Evolutionary conservation across 2,329 filamentous ascomycete species (phyloP).

Genomic region (Monosporascus cannonballus): DNA sequence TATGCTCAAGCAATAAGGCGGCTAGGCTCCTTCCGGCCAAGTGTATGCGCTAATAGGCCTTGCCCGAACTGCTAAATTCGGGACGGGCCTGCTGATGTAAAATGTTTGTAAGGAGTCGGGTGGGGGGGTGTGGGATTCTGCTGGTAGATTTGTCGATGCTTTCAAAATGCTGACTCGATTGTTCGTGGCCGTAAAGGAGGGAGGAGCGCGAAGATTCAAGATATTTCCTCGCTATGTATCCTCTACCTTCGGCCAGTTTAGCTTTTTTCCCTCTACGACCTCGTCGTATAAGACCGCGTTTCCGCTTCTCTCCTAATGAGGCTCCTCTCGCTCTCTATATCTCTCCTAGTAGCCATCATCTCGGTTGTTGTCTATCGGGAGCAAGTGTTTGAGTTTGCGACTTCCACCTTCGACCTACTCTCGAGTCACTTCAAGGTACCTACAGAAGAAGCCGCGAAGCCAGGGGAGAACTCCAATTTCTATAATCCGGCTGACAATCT

Average conservation of each 20-base stretch:
- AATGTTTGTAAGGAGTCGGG: background rate
- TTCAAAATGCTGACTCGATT: background rate
- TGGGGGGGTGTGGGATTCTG: background rate
- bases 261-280: background rate
- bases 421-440: constrained; percentile 11
- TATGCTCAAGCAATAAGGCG: too few species aligned
- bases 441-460: constrained; percentile 4
- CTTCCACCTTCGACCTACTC: constrained; percentile 16
- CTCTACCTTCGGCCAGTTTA: background rate
- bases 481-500: constrained; percentile 23
- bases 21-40: background rate
- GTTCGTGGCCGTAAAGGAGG: background rate
- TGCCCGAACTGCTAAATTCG: background rate
- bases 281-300: background rate
- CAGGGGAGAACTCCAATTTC: constrained; percentile 12
- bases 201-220: background rate
- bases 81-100: background rate
- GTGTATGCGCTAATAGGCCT: background rate
- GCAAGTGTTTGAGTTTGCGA: constrained; percentile 22
- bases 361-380: constrained; percentile 29
- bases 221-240: background rate
- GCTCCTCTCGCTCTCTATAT: constrained; percentile 30
- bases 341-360: constrained; percentile 31
- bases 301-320: constrained; percentile 27
- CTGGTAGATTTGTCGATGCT: background rate